Evolutionary conservation across 2,329 filamentous ascomycete species (phyloP).

Genomic region (Daldinia eschscholtzii): DNA sequence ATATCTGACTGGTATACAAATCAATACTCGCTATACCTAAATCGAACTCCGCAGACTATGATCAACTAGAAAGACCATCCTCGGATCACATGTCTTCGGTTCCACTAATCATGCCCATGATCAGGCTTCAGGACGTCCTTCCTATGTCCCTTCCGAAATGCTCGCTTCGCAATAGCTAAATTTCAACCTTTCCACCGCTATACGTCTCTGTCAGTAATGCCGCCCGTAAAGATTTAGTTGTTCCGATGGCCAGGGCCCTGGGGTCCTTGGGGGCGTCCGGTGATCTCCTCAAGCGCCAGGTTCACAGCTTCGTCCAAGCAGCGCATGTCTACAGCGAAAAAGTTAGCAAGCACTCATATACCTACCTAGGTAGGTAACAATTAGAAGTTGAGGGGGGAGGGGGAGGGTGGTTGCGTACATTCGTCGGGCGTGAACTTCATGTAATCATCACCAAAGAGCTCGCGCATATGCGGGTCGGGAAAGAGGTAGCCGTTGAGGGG

Average conservation of each 20-base stretch:
- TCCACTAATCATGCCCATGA: background rate
- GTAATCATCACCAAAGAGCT: background rate
- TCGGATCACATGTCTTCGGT: background rate
- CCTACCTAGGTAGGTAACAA: too few relatives aligned
- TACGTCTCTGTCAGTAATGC: background rate
- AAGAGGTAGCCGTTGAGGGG: background rate
- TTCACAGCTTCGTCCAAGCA: background rate
- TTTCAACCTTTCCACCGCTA: background rate
- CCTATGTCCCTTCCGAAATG: background rate
- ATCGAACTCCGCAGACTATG: background rate
- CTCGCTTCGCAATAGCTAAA: background rate
- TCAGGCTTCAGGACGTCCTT: background rate
- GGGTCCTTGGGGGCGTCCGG: background rate
- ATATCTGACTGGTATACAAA: background rate
- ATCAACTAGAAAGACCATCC: background rate
- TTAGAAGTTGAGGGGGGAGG: too few relatives aligned
- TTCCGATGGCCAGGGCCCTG: background rate
- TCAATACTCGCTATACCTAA: background rate
- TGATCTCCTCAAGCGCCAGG: background rate
- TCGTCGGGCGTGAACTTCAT: background rate
- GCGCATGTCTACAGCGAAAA: background rate
- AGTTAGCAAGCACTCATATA: background rate
- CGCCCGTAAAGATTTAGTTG: background rate
- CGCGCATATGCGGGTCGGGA: background rate
- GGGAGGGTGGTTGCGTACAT: background rate